Conservation (phyloP, 2,329 filamentous ascomycete species). For the Sclerotinia trifoliorum region DNA sequence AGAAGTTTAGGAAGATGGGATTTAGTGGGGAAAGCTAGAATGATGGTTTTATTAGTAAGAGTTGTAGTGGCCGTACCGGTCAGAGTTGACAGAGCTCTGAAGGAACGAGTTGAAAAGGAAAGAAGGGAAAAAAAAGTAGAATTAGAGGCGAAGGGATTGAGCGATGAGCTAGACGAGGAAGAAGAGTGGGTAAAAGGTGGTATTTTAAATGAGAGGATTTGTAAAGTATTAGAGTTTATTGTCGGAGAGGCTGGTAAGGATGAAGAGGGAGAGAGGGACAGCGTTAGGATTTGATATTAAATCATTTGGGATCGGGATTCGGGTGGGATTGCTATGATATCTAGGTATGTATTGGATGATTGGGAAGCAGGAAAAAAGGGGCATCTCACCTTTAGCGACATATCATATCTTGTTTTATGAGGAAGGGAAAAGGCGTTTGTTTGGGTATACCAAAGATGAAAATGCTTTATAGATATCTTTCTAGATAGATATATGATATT, state of each 20-base stretch:
- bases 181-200: slow-evolving; percentile 37
- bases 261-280: slow-evolving; percentile 39
- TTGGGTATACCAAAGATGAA: neutral
- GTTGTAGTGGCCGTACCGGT: slow-evolving; percentile 44
- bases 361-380: neutral
- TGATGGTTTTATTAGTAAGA: slow-evolving; percentile 43
- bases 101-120: slow-evolving; percentile 42
- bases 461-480: neutral
- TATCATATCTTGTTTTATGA: too few relatives aligned
- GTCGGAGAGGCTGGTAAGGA: slow-evolving; percentile 44
- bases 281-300: slow-evolving; percentile 23
- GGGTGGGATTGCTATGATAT: neutral
- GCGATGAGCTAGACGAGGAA: slow-evolving; percentile 22
- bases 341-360: neutral
- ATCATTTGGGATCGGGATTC: neutral
- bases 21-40: slow-evolving; percentile 41
- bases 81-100: slow-evolving; percentile 43
- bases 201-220: slow-evolving; percentile 43
- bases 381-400: neutral
- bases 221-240: slow-evolving; percentile 44
- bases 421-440: slow-evolving; percentile 3
- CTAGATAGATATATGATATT: neutral
- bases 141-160: slow-evolving; percentile 39
- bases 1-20: slow-evolving; percentile 44
- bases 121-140: slow-evolving; percentile 42